Percentiles rank a stretch among this genome's conserved stretches.
Conservation (phyloP, 306 rosid species). For the Echinosophora koreensis region DNA sequence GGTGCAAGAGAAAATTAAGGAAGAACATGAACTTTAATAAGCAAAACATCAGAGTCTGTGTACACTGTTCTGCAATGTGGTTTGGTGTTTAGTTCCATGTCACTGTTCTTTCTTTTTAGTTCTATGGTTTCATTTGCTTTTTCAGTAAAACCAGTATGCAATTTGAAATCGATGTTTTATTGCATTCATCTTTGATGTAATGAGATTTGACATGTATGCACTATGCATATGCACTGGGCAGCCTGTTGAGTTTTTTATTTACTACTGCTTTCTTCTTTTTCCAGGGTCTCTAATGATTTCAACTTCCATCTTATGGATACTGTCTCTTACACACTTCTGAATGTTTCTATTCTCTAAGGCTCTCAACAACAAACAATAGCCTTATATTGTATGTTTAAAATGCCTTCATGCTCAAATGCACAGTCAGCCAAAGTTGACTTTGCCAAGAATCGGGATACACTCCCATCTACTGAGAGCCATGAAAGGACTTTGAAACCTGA, state of each 20-base stretch:
- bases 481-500: slow-evolving; percentile 53
- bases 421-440: slow-evolving; percentile 48
- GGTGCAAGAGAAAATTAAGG: not conserved
- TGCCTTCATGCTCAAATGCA: slow-evolving; percentile 56
- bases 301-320: slow-evolving; percentile 39
- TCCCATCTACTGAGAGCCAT: slow-evolving; percentile 35
- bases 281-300: slow-evolving; percentile 46
- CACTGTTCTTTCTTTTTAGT: not conserved
- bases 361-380: slow-evolving; percentile 24
- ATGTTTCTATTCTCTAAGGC: slow-evolving; percentile 5
- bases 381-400: slow-evolving; percentile 46
- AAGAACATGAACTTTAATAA: not conserved
- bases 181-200: slow-evolving; percentile 16
- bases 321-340: slow-evolving; percentile 17
- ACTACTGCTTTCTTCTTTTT: slow-evolving; percentile 40
- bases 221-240: slow-evolving; percentile 4
- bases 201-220: not conserved
- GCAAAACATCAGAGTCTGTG: not conserved
- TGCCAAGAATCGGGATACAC: slow-evolving; percentile 43
- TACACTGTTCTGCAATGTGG: not conserved
- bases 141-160: slow-evolving; percentile 27
- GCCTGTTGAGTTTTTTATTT: slow-evolving; percentile 14
- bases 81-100: not conserved
- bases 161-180: not conserved
- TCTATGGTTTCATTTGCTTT: slow-evolving; percentile 15